phyloP scores from a whole-genome alignment of 352 stramenopile species.

The Saprolegnia parasitica region DNA sequence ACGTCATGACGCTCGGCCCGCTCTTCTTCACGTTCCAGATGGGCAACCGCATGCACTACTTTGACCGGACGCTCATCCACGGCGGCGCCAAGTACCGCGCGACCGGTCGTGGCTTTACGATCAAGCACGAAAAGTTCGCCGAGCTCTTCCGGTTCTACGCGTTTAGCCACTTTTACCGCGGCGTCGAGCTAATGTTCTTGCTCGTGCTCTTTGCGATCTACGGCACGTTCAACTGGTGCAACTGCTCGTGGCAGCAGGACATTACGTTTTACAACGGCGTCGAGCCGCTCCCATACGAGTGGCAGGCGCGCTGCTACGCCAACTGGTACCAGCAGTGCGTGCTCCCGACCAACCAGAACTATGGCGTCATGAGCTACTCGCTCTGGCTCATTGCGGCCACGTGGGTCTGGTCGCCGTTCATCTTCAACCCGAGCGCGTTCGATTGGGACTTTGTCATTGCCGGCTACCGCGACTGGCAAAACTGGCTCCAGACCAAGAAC shows the following conservation, averaged over 20 bases:
- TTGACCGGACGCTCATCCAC: constrained; percentile 32
- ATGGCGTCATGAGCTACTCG: constrained; percentile 97
- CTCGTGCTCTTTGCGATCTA: constrained; percentile 30
- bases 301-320: constrained; percentile 30
- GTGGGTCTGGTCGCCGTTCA: constrained; percentile 84
- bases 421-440: constrained; percentile 80
- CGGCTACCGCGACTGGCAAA: constrained; percentile 93
- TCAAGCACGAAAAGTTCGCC: constrained; percentile 34
- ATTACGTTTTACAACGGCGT: constrained; percentile 29
- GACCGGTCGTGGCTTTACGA: constrained; percentile 32
- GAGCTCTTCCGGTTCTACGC: constrained; percentile 32
- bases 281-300: constrained; percentile 29
- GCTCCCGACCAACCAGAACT: constrained; percentile 42
- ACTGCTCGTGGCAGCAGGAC: constrained; percentile 30
- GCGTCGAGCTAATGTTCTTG: constrained; percentile 31
- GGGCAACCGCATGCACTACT: constrained; percentile 32
- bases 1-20: constrained; percentile 29
- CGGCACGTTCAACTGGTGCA: constrained; percentile 33
- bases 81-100: constrained; percentile 32
- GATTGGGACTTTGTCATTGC: constrained; percentile 95
- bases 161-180: constrained; percentile 32
- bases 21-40: constrained; percentile 34
- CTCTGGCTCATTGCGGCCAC: constrained; percentile 85
- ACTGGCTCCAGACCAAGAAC: constrained; percentile 89
- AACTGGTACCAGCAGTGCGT: constrained; percentile 31